Evolutionary conservation across 768 basidiomycete genomes (phyloP), one percentile per base, ranked within the genome.

Genomic region (Nevesoporus exiguus): DNA sequence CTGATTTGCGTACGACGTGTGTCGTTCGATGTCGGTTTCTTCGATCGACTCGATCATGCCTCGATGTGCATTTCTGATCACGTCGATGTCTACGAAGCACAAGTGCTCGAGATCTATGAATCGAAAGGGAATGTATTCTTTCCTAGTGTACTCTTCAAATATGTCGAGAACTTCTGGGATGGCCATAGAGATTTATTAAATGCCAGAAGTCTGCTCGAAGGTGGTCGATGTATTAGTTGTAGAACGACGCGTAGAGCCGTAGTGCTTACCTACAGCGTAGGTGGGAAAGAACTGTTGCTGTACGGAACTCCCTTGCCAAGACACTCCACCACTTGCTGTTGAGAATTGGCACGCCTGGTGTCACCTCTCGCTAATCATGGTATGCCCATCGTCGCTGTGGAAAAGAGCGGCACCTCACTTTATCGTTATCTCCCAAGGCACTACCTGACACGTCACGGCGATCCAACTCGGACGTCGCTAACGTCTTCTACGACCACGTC

Each of bases 1-100:
- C 24, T 65, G 63, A 29, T 66, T 63, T 14, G 58, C 57, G n/a
- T 65, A 57, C 22, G 64, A 60, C 0, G 63, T 57, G 14, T 66
- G 63, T 24, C 47, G 58, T 19, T 57, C 55, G 17, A 66, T 63
- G 25, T 65, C 63, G 8, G 21, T 44, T 49, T 65, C 63, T 24
- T 29, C n/a, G n/a, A 65, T 57, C 4, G 55, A 56, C 15, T 60
- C 47, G 58, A 65, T 57, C 6, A 19, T 39, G 17, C 46, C 11
- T 36, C 37, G 55, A 21, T 57, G 49, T 7, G 54, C 42, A 2
- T 55, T 14, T 37, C 19, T 57, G 27, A 63, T 14, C 5, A 19
- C 5, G 17, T 44, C 40, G 15, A 46, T 36, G 22, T 57, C 52
- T 21, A 66, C 53, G 34, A 64, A 46, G 19, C 54, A n/a, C 19